These are phyloP conservation scores for Phytophthora lateralis DNA, from an alignment of 352 stramenopile genomes.

Conservation along the genomic window DNA sequence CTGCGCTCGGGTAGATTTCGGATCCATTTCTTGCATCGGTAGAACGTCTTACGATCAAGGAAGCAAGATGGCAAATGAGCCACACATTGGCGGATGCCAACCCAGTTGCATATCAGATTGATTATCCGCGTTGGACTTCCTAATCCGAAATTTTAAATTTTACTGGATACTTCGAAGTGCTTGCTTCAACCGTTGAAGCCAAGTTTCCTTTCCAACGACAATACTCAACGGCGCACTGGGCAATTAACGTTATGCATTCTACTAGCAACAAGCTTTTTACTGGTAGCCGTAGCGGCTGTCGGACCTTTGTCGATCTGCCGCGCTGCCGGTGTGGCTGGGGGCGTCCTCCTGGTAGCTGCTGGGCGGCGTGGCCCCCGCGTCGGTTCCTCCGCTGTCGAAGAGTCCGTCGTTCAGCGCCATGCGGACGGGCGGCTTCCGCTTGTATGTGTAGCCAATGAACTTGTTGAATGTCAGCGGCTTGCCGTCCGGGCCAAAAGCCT, in stretches of 20 bases:
- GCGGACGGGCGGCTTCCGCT: conserved; percentile 85
- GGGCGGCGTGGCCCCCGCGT: neutral
- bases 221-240: too few species aligned
- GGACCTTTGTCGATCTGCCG: conserved; percentile 6
- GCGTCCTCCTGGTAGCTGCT: conserved; percentile 3
- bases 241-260: conserved; percentile 1
- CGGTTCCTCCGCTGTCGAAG: conserved; percentile 44
- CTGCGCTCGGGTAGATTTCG: conserved; percentile 31
- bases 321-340: neutral
- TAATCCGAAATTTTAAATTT: conserved; percentile 17
- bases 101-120: conserved; percentile 5
- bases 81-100: too few species aligned
- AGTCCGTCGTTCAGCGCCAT: conserved; percentile 78
- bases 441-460: conserved; percentile 93
- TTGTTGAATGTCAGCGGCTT: conserved; percentile 91
- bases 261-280: conserved; percentile 3
- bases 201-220: too few species aligned
- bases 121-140: conserved; percentile 10
- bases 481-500: conserved; percentile 66
- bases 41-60: conserved; percentile 7
- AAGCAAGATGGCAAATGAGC: conserved; percentile 18
- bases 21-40: conserved; percentile 32
- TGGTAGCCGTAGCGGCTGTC: conserved; percentile 21
- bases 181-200: too few species aligned
- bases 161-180: neutral